These are phyloP conservation scores for Dendrostoma leiphaemia DNA, from an alignment of 2,329 filamentous ascomycete species.

Conservation along the genomic window DNA sequence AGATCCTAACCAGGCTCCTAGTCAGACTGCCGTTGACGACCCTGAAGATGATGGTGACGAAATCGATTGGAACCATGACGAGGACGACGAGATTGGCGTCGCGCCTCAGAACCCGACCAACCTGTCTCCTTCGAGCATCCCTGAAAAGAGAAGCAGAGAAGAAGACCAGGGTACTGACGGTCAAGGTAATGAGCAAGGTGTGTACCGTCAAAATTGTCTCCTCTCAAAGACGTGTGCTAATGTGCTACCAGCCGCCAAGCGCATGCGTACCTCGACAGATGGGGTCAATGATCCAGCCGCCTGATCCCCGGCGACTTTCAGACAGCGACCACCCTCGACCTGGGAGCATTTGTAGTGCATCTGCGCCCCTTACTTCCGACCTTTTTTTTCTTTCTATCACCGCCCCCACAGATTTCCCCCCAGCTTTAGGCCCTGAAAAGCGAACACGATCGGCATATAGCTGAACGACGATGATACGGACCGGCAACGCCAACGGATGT, in stretches of 20 bases:
- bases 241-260: constrained; percentile 44
- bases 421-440: constrained; percentile 1
- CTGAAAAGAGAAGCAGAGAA: constrained; percentile 31
- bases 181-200: constrained; percentile 39
- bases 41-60: constrained; percentile 25
- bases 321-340: neutral
- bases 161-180: constrained; percentile 28
- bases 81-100: constrained; percentile 30
- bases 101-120: constrained; percentile 20
- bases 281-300: neutral
- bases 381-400: neutral
- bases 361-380: constrained; percentile 1
- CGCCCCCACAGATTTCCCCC: neutral
- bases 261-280: constrained; percentile 39
- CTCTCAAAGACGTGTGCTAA: constrained; percentile 26
- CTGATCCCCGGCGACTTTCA: neutral
- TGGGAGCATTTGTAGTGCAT: constrained; percentile 20
- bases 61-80: constrained; percentile 35
- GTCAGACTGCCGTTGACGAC: constrained; percentile 1
- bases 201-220: neutral
- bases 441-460: constrained; percentile 2
- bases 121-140: constrained; percentile 24
- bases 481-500: neutral
- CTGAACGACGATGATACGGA: constrained; percentile 4
- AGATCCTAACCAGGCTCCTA: constrained; percentile 10